Evolutionary conservation across 1,284 basidiomycete species (phyloP).

Genomic region (Macrocybe sp.): DNA sequence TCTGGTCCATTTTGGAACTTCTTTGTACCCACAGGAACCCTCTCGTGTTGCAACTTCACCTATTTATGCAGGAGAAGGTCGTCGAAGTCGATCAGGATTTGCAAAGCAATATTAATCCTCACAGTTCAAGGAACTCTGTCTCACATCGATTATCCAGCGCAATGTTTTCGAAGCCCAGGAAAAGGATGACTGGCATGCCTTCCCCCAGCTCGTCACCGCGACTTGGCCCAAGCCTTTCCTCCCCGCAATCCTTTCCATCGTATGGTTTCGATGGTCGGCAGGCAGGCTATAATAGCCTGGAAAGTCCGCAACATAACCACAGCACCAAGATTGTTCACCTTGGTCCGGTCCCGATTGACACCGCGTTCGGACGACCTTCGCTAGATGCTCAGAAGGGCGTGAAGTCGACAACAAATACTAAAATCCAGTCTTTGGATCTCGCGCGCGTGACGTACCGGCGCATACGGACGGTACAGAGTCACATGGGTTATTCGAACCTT

Average conservation of each 20-base stretch:
- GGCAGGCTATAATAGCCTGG: conserved; percentile 38
- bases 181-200: conserved; percentile 32
- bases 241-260: conserved; percentile 16
- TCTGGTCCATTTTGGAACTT: conserved; percentile 73
- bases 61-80: conserved; percentile 59
- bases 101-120: conserved; percentile 19
- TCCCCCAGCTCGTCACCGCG: conserved; percentile 51
- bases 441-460: conserved; percentile 51
- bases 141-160: conserved; percentile 41
- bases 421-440: conserved; percentile 44
- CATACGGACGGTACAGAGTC: conserved; percentile 56
- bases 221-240: conserved; percentile 16
- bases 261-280: conserved; percentile 28
- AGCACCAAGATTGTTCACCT: conserved; percentile 57
- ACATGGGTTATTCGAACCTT: conserved; percentile 54
- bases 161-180: conserved; percentile 42
- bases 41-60: conserved; percentile 58
- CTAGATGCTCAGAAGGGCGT: conserved; percentile 26
- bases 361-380: conserved; percentile 30
- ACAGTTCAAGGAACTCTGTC: conserved; percentile 18
- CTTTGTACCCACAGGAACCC: conserved; percentile 60
- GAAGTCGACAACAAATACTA: conserved; percentile 28
- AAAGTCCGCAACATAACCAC: conserved; percentile 26
- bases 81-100: conserved; percentile 36
- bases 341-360: conserved; percentile 43